A percentile compares a stretch with the other conserved stretches of the same genome.
Conservation (phyloP, 768 basidiomycete species). For the Panaeolus papilionaceus region DNA sequence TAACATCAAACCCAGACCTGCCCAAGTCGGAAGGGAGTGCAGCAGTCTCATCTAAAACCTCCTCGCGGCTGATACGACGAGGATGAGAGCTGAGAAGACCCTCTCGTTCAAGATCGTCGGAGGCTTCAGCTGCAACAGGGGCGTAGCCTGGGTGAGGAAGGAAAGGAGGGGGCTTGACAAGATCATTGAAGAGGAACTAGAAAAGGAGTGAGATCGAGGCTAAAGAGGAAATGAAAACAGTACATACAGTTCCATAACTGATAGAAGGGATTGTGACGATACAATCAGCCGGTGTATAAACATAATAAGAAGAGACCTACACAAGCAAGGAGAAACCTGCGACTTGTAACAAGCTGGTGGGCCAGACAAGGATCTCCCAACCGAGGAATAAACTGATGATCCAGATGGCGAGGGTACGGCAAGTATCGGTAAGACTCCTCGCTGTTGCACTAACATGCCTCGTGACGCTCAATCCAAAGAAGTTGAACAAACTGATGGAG, state of each 20-base stretch:
- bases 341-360: slow-evolving; percentile 83
- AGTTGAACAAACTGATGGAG: slow-evolving; percentile 86
- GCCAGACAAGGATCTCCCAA: slow-evolving; percentile 88
- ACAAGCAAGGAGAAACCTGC: slow-evolving; percentile 88
- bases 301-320: slow-evolving; percentile 52
- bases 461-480: slow-evolving; percentile 92
- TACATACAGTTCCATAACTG: slow-evolving; percentile 85
- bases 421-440: slow-evolving; percentile 91
- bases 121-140: slow-evolving; percentile 34
- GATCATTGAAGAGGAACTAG: slow-evolving; percentile 90
- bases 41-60: slow-evolving; percentile 80
- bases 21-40: slow-evolving; percentile 81
- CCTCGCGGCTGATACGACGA: background rate
- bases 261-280: slow-evolving; percentile 16
- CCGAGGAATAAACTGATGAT: slow-evolving; percentile 86
- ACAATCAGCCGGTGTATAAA: slow-evolving; percentile 18
- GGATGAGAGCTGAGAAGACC: slow-evolving; percentile 47
- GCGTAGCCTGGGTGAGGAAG: slow-evolving; percentile 56
- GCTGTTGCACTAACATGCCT: slow-evolving; percentile 92
- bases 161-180: slow-evolving; percentile 68
- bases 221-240: slow-evolving; percentile 20
- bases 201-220: slow-evolving; percentile 22
- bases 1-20: slow-evolving; percentile 84
- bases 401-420: slow-evolving; percentile 97
- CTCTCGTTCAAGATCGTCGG: slow-evolving; percentile 55